These are phyloP conservation scores for Aurantiochytrium sp. DNA, from an alignment of 108 stramenopile species.

Conservation along the genomic window DNA sequence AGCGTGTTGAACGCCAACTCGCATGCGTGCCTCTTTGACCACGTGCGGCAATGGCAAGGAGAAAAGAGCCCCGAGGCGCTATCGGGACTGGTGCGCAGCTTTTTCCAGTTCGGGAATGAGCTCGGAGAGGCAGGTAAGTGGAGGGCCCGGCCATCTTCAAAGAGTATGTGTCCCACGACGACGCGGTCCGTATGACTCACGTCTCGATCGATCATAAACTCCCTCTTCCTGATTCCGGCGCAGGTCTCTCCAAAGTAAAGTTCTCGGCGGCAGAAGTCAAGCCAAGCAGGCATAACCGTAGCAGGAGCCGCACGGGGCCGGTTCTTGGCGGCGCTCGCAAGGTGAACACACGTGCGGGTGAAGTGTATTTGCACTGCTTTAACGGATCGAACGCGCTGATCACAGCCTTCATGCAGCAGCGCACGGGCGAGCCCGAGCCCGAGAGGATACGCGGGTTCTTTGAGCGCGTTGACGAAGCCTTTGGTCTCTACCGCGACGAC, in stretches of 20 bases:
- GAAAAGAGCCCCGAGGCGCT: neutral
- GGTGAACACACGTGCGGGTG: neutral
- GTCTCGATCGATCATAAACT: too few species aligned
- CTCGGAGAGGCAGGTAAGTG: neutral
- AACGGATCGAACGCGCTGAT: neutral
- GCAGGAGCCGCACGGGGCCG: neutral
- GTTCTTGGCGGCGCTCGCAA: neutral
- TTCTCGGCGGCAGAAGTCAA: neutral
- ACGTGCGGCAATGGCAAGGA: neutral
- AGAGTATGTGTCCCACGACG: too few species aligned
- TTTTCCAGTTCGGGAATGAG: neutral
- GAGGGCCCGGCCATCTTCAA: too few species aligned
- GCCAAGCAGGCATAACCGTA: neutral
- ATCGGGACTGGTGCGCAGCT: neutral
- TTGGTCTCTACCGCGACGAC: neutral
- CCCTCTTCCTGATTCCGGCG: too few species aligned
- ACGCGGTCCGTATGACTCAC: too few species aligned
- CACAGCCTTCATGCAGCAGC: neutral
- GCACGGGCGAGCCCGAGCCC: neutral
- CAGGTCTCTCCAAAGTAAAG: conserved; percentile 17
- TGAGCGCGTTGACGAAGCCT: neutral
- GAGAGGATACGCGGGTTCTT: neutral
- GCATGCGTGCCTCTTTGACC: neutral
- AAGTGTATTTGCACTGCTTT: neutral
- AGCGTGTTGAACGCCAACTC: neutral